These are phyloP conservation scores for Fragaria vesca DNA, from an alignment of 306 rosid genomes.

Conservation along the genomic window DNA sequence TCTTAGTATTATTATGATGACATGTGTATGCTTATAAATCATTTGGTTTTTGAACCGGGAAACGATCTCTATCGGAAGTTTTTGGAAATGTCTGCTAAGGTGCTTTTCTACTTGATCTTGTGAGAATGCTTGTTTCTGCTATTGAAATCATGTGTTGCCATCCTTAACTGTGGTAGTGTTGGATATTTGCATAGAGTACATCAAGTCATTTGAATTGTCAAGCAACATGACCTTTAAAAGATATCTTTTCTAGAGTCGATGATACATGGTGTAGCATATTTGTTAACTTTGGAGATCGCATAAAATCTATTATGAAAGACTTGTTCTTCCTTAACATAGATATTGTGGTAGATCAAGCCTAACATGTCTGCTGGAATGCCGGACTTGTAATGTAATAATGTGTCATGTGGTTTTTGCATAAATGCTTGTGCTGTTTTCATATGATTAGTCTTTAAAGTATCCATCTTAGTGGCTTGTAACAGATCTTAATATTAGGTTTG, in stretches of 20 bases:
- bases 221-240: not conserved
- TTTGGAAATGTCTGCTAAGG: conserved; percentile 84
- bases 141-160: not conserved
- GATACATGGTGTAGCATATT: not conserved
- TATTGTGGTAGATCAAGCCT: not conserved
- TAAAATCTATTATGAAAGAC: not conserved
- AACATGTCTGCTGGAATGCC: not conserved
- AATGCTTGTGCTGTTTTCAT: not conserved
- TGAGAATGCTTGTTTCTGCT: not conserved
- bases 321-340: not conserved
- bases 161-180: not conserved
- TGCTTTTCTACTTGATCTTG: conserved; percentile 28
- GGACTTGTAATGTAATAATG: not conserved
- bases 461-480: not conserved
- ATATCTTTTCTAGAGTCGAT: not conserved
- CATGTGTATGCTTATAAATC: too few species aligned
- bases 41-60: conserved; percentile 38
- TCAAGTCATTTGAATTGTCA: not conserved
- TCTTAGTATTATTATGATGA: too few species aligned
- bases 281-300: not conserved
- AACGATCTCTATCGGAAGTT: conserved; percentile 71
- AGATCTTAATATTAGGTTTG: not conserved
- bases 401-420: not conserved
- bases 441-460: not conserved
- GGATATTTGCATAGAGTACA: too few species aligned